Evolutionary conservation across 1,284 basidiomycete species (phyloP).

Genomic region (Phylloboletellus chloephorus): DNA sequence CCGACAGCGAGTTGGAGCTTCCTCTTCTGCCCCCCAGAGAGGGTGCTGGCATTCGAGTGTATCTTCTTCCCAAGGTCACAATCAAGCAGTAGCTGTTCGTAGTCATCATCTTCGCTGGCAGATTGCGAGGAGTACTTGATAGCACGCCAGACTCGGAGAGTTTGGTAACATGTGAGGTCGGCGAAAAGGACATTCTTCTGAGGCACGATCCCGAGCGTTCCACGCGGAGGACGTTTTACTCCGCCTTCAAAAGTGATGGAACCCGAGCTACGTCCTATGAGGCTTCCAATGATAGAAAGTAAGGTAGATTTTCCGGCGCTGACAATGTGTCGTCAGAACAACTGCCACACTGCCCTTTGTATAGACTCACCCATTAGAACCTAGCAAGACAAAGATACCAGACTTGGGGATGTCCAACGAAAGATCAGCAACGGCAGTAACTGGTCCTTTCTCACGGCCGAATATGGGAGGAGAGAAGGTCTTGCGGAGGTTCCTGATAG

Average conservation of each 20-base stretch:
- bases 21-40: conserved; percentile 78
- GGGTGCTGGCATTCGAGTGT: conserved; percentile 55
- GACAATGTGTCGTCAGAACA: conserved; percentile 9
- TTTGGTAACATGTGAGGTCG: conserved; percentile 70
- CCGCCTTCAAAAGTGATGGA: conserved; percentile 60
- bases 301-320: conserved; percentile 79
- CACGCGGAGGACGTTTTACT: conserved; percentile 46
- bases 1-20: conserved; percentile 78
- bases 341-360: neutral
- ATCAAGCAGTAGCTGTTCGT: conserved; percentile 57
- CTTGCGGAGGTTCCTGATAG: conserved; percentile 55
- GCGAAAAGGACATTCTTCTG: conserved; percentile 82
- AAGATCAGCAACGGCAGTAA: conserved; percentile 61
- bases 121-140: conserved; percentile 61
- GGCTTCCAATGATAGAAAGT: conserved; percentile 60
- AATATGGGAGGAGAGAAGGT: conserved; percentile 47
- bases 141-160: conserved; percentile 65
- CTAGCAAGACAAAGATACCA: conserved; percentile 72
- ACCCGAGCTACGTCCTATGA: conserved; percentile 56
- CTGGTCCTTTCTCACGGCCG: conserved; percentile 33
- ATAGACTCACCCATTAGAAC: conserved; percentile 58
- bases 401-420: conserved; percentile 60
- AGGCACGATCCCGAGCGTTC: conserved; percentile 70
- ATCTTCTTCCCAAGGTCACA: conserved; percentile 71
- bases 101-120: conserved; percentile 35